Evolutionary conservation across 2,329 filamentous ascomycete genomes (phyloP).

Genomic region (Plenodomus biglobosus): DNA sequence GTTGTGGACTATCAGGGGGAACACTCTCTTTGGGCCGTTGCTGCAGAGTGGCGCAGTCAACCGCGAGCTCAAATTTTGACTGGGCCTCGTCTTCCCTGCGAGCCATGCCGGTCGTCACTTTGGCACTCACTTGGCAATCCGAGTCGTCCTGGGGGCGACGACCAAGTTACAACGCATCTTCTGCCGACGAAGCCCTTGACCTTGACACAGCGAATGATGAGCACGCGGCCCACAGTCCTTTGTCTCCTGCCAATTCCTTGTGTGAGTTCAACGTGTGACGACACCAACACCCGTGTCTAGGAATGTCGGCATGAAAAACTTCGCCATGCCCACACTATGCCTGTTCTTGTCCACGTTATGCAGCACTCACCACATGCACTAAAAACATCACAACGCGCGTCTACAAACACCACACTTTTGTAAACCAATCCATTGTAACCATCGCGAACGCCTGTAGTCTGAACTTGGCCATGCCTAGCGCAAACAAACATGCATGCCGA

Average conservation of each 20-base stretch:
- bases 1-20: too few relatives aligned
- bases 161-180: too few relatives aligned
- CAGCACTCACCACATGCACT: not conserved
- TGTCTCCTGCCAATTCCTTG: not conserved
- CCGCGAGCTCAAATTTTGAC: not conserved
- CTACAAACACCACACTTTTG: too few relatives aligned
- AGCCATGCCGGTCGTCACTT: not conserved
- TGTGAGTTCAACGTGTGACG: not conserved
- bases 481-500: slow-evolving; percentile 15
- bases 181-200: not conserved
- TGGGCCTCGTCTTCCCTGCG: not conserved
- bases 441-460: slow-evolving; percentile 10
- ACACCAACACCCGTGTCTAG: not conserved
- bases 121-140: not conserved
- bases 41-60: not conserved
- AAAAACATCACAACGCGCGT: slow-evolving; percentile 2
- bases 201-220: not conserved
- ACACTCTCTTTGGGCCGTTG: not conserved
- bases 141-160: too few relatives aligned
- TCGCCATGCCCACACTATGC: too few relatives aligned
- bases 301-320: too few relatives aligned
- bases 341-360: not conserved
- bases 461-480: slow-evolving; percentile 14
- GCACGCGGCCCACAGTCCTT: not conserved
- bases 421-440: slow-evolving; percentile 26